Percentiles rank a stretch among this genome's conserved stretches.
Evolutionary conservation across 768 basidiomycete genomes (phyloP).

Genomic region (Cystobasidium tubakii): DNA sequence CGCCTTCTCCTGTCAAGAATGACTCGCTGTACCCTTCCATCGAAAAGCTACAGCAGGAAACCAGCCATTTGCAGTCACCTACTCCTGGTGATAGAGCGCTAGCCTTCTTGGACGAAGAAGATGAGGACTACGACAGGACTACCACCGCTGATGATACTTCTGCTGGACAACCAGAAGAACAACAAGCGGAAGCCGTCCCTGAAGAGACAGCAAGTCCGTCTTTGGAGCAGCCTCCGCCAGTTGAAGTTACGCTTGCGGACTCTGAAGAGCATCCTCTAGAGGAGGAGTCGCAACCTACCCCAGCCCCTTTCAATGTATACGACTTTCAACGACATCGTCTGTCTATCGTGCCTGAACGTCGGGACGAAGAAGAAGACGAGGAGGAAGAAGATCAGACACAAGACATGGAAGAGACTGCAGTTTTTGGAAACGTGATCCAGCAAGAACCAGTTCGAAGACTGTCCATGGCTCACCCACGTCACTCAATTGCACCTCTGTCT

Average conservation of each 20-base stretch:
- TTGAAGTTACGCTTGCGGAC: no score
- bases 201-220: neutral
- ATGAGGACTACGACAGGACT: constrained; percentile 35
- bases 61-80: neutral
- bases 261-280: neutral
- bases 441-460: constrained; percentile 15
- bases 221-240: neutral
- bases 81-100: constrained; percentile 34
- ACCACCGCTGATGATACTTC: neutral
- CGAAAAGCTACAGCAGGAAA: neutral
- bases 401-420: constrained; percentile 40
- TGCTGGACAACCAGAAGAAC: constrained; percentile 23
- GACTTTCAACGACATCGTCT: constrained; percentile 17
- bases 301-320: neutral
- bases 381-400: constrained; percentile 13
- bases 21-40: constrained; percentile 27
- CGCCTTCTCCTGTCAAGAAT: constrained; percentile 16
- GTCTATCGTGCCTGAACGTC: neutral
- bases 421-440: constrained; percentile 35
- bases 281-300: neutral
- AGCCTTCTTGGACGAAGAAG: constrained; percentile 36
- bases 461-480: constrained; percentile 14
- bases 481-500: constrained; percentile 3
- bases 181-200: neutral
- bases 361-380: constrained; percentile 16